A percentile compares a stretch with the other conserved stretches of the same genome.
Conservation (phyloP, 2,329 filamentous ascomycete species). For the Daldinia sp. region DNA sequence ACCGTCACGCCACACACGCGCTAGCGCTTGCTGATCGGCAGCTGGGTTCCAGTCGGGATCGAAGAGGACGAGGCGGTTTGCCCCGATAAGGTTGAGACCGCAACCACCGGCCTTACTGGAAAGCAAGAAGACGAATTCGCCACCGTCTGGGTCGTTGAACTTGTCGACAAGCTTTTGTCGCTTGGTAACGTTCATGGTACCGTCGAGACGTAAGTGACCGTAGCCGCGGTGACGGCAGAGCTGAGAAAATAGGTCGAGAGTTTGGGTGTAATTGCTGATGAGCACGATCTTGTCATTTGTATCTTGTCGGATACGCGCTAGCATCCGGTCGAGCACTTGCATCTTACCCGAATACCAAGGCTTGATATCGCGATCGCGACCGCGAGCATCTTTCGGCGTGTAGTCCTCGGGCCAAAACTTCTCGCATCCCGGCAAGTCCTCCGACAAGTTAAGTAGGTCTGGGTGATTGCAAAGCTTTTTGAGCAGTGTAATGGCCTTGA, state of each 20-base stretch:
- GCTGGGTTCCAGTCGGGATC: constrained; percentile 99
- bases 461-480: constrained; percentile 99
- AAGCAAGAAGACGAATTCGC: constrained; percentile 93
- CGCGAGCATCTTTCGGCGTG: constrained; percentile 84
- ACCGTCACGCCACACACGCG: constrained; percentile 97
- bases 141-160: constrained; percentile 92
- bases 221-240: constrained; percentile 87
- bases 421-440: constrained; percentile 89
- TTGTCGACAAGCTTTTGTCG: constrained; percentile 96
- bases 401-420: constrained; percentile 84
- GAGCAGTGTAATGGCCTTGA: constrained; percentile 95
- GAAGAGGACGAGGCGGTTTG: constrained; percentile 86
- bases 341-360: constrained; percentile 98
- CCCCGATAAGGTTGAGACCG: constrained; percentile 83
- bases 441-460: constrained; percentile 83
- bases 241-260: constrained; percentile 90
- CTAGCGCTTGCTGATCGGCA: constrained; percentile 94
- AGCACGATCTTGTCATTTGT: constrained; percentile 99
- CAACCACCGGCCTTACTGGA: constrained; percentile 97
- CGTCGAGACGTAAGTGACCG: constrained; percentile 87
- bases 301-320: constrained; percentile 91
- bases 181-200: constrained; percentile 98
- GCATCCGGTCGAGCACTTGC: constrained; percentile 97
- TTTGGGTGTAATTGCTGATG: constrained; percentile 98
- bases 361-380: constrained; percentile 90